Conservation (phyloP, 1,284 basidiomycete genomes). For the Naganishia cerealis region DNA sequence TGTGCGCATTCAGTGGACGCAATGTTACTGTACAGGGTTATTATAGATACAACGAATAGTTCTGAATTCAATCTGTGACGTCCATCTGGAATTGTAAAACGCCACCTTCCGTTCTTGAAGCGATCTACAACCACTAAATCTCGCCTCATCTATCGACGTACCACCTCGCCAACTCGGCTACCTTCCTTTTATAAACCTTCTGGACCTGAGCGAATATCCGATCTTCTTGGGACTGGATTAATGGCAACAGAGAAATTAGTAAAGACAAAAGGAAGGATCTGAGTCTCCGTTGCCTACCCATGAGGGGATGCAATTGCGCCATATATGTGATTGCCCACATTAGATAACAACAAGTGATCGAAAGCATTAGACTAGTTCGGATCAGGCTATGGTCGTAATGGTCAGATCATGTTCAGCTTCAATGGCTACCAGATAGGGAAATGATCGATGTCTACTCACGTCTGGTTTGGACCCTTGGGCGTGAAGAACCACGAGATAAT, state of each 20-base stretch:
- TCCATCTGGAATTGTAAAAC: neutral
- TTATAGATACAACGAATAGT: conserved; percentile 15
- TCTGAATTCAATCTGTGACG: neutral
- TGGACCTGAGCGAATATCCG: conserved; percentile 45
- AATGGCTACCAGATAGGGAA: neutral
- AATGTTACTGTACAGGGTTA: neutral
- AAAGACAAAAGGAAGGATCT: conserved; percentile 7
- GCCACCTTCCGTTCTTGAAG: neutral
- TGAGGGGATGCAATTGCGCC: conserved; percentile 83
- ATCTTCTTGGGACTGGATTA: conserved; percentile 46
- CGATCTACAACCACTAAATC: neutral
- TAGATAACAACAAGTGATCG: conserved; percentile 77
- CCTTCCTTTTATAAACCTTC: conserved; percentile 7
- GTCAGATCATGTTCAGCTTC: neutral
- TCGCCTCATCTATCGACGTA: neutral
- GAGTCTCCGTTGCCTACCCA: conserved; percentile 60
- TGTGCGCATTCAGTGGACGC: neutral
- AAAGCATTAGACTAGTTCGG: conserved; percentile 73
- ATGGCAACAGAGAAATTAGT: neutral
- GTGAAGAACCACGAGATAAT: conserved; percentile 66
- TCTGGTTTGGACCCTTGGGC: conserved; percentile 82
- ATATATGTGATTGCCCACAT: conserved; percentile 91
- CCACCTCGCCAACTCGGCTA: neutral
- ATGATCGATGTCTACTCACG: conserved; percentile 60
- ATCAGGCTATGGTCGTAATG: conserved; percentile 62